Evolutionary conservation across 306 rosid species (phyloP).

Genomic region (Begonia loranthoides): DNA sequence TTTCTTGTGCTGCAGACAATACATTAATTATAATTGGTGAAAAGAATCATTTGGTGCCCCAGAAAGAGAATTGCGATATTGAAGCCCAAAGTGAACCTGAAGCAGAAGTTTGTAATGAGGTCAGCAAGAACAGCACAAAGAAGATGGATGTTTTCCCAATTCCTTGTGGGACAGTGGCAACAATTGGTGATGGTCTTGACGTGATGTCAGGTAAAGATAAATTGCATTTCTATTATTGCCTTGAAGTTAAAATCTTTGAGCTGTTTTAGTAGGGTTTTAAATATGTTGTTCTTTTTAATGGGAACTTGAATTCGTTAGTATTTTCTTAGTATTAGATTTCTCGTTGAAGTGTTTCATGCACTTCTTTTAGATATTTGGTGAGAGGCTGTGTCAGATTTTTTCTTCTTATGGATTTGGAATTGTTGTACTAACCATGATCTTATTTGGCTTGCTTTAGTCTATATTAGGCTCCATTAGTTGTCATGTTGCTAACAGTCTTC

Average conservation of each 20-base stretch:
- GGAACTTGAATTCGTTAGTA: too few relatives aligned
- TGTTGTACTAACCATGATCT: too few relatives aligned
- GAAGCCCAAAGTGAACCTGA: constrained; percentile 21
- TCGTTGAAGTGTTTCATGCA: not conserved
- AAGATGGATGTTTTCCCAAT: constrained; percentile 18
- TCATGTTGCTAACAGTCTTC: too few relatives aligned
- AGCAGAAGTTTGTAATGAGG: constrained; percentile 15
- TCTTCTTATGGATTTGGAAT: too few relatives aligned
- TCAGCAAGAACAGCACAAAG: constrained; percentile 20
- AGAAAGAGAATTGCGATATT: constrained; percentile 14
- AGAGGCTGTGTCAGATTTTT: too few relatives aligned
- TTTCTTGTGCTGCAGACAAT: constrained; percentile 18
- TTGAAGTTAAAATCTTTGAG: constrained; percentile 1
- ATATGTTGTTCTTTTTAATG: not conserved
- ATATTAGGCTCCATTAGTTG: too few relatives aligned
- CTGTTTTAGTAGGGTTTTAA: not conserved
- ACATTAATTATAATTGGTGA: constrained; percentile 15
- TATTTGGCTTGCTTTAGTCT: too few relatives aligned
- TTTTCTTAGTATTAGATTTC: not conserved
- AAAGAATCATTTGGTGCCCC: constrained; percentile 19
- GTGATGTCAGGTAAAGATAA: constrained; percentile 8
- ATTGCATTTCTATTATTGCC: constrained; percentile 6
- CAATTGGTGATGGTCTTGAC: constrained; percentile 19
- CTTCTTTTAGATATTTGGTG: too few relatives aligned
- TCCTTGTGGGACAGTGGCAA: constrained; percentile 23